A percentile compares a stretch with the other conserved stretches of the same genome.
Evolutionary conservation across 768 basidiomycete genomes (phyloP).

Genomic region (Termitomyces sp.): DNA sequence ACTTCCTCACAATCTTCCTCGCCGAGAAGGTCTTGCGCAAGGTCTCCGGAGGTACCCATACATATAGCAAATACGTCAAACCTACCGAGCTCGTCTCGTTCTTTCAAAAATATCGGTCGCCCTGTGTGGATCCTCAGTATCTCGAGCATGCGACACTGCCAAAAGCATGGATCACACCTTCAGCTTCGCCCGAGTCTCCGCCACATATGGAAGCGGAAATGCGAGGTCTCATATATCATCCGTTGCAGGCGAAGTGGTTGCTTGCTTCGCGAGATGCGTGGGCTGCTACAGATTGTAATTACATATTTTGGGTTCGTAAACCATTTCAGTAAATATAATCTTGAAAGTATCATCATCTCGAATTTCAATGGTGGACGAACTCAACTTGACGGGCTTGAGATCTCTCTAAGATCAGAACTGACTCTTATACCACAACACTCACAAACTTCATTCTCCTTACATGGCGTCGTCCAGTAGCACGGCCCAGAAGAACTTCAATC

Average conservation of each 20-base stretch:
- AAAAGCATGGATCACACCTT: constrained; percentile 57
- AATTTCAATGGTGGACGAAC: too few species aligned
- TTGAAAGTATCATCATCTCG: not conserved
- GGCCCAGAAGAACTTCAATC: constrained; percentile 67
- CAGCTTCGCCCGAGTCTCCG: constrained; percentile 37
- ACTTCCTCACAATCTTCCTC: constrained; percentile 46
- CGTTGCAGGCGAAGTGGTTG: constrained; percentile 62
- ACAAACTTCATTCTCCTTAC: constrained; percentile 1
- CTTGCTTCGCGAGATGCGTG: constrained; percentile 55
- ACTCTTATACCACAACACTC: not conserved
- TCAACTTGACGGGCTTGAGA: too few species aligned
- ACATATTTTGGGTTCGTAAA: constrained; percentile 84
- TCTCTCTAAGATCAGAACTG: not conserved
- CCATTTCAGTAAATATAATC: constrained; percentile 26
- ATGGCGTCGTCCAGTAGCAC: constrained; percentile 36
- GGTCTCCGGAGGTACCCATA: constrained; percentile 87
- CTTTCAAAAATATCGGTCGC: constrained; percentile 56
- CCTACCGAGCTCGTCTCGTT: constrained; percentile 81
- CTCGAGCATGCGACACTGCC: constrained; percentile 10
- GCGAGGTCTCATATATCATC: constrained; percentile 74
- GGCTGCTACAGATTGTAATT: constrained; percentile 62
- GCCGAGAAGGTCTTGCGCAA: constrained; percentile 80
- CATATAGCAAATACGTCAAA: constrained; percentile 84
- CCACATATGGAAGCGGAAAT: constrained; percentile 68
- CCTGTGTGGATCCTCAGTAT: constrained; percentile 4